Evolutionary conservation across 2,329 filamentous ascomycete species (phyloP), one percentile per base, ranked within the genome.

Genomic region (Alternaria arborescens): DNA sequence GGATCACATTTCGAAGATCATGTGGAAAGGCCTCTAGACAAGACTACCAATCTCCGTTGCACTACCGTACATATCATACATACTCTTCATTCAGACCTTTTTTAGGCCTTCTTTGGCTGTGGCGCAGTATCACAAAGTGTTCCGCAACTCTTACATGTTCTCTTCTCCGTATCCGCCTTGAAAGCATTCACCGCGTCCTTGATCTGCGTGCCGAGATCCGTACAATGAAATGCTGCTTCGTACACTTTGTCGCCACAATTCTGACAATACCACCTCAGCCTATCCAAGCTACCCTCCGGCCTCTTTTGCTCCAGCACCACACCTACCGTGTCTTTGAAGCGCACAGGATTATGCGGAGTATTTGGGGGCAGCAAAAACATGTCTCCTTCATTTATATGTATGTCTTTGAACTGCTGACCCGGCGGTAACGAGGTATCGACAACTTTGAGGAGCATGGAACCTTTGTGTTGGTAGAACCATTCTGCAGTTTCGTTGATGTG

Each of bases 381-480:
- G 69, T 95, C 93, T 66, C 94, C 94, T 81, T 98, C 93, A 73
- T 89, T 86, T 81, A 98, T 97, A 75, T 93, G 85, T 66, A 98
- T 88, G 80, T 98, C 94, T 67, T 88, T 86, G 81, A 97, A 97
- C 48, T 82, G 61, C 73, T 82, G 60, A 6, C 79, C 80, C 8
- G 61, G n/a, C 1, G 66, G 65, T 4, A 51, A 52, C 0, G 61
- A 56, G 3, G 47, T 7, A 74, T 97, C 93, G 65, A 97, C 91
- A 16, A 95, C 91, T 78, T 96, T 97, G 70, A 99, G 90, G 59
- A 95, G 85, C 94, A 98, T 97, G 68, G 90, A 89, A 68, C 95
- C 95, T 72, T 89, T 89, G 86, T 97, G 89, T 81, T 98, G 94
- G 85, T 95, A 98, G 88, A 98, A 99, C 90, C 94, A 98, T 80